A percentile compares a stretch with the other conserved stretches of the same genome.
phyloP scores from a whole-genome alignment of 2,329 filamentous ascomycete genomes.

The Botrytis byssoidea region DNA sequence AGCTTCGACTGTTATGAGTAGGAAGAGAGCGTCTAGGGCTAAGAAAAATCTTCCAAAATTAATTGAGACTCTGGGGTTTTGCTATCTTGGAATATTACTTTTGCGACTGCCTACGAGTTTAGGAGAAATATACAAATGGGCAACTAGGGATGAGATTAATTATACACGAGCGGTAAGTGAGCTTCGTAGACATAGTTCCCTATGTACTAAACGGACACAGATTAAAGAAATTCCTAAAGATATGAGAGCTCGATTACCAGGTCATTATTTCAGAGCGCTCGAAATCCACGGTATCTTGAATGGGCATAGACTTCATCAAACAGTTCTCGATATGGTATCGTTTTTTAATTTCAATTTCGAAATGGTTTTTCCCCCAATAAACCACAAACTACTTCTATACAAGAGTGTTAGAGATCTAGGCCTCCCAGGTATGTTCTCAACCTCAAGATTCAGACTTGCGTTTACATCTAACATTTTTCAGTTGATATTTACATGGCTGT shows the following conservation, averaged over 20 bases:
- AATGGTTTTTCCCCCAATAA: constrained; percentile 71
- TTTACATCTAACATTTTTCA: constrained; percentile 41
- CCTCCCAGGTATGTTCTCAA: constrained; percentile 62
- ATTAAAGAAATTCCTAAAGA: constrained; percentile 58
- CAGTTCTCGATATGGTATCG: constrained; percentile 59
- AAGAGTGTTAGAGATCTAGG: constrained; percentile 69
- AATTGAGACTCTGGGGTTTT: constrained; percentile 72
- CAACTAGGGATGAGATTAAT: constrained; percentile 63
- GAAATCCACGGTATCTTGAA: constrained; percentile 50
- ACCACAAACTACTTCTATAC: constrained; percentile 65
- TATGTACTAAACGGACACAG: constrained; percentile 39
- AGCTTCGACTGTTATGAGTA: constrained; percentile 48
- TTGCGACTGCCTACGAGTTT: constrained; percentile 74
- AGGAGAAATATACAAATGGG: constrained; percentile 70
- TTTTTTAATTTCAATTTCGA: constrained; percentile 67
- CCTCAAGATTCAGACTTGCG: background rate
- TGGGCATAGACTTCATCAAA: constrained; percentile 61
- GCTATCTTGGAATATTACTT: constrained; percentile 75
- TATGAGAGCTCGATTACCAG: constrained; percentile 64
- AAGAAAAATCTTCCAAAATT: constrained; percentile 57
- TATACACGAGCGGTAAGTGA: constrained; percentile 65
- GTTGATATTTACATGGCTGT: constrained; percentile 64
- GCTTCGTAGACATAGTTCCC: background rate
- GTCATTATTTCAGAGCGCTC: constrained; percentile 58
- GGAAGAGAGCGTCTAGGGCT: constrained; percentile 24